Evolutionary conservation across 116 monocot genomes (phyloP).

Genomic region (Papilionanthe hybrid): DNA sequence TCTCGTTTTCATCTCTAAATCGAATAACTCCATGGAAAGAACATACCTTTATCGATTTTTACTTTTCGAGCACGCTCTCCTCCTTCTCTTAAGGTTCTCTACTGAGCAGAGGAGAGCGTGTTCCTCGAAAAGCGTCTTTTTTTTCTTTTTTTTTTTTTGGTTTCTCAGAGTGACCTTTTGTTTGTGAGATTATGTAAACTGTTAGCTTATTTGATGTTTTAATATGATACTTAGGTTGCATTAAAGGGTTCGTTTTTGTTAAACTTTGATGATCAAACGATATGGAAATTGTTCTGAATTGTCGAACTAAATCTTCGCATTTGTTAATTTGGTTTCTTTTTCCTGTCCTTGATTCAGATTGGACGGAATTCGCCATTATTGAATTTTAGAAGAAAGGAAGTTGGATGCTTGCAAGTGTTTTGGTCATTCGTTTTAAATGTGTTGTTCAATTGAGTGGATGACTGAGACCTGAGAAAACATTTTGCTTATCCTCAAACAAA

Average conservation of each 20-base stretch:
- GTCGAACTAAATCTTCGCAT: not conserved
- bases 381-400: too few species aligned
- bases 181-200: not conserved
- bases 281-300: not conserved
- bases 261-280: not conserved
- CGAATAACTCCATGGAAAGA: not conserved
- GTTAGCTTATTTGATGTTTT: not conserved
- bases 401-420: too few species aligned
- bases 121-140: constrained; percentile 9
- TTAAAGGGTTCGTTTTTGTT: not conserved
- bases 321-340: not conserved
- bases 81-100: not conserved
- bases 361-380: too few species aligned
- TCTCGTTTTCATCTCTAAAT: constrained; percentile 56
- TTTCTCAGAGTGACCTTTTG: not conserved
- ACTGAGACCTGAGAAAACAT: too few species aligned
- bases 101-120: constrained; percentile 3
- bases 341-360: too few species aligned
- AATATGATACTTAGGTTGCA: not conserved
- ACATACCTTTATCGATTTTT: not conserved
- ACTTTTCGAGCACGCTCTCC: constrained; percentile 13
- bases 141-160: not conserved
- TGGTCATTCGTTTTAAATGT: too few species aligned
- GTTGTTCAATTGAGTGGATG: too few species aligned
- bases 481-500: too few species aligned